These are phyloP conservation scores for Omphalotus olearius DNA, from an alignment of 1,284 basidiomycete species.

Conservation along the genomic window DNA sequence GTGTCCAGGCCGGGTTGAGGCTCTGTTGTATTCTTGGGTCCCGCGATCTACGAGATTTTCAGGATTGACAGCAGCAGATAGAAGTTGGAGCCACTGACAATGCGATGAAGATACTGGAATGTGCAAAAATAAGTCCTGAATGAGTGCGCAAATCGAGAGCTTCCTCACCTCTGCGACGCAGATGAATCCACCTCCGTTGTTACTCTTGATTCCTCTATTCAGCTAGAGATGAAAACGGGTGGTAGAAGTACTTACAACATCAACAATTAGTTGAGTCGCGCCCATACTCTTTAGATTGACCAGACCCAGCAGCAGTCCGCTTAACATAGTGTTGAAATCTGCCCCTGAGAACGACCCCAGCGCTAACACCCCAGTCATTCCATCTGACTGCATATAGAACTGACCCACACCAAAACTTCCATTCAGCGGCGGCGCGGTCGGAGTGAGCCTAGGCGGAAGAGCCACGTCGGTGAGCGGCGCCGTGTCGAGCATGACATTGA, in stretches of 20 bases:
- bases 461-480: conserved; percentile 41
- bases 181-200: conserved; percentile 61
- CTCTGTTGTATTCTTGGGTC: conserved; percentile 45
- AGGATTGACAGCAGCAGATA: neutral
- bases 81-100: conserved; percentile 35
- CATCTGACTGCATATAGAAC: conserved; percentile 51
- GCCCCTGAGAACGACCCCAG: conserved; percentile 54
- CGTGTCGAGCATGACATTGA: conserved; percentile 46
- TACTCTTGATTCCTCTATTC: conserved; percentile 31
- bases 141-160: neutral
- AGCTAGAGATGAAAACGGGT: conserved; percentile 11
- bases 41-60: conserved; percentile 39
- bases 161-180: conserved; percentile 52
- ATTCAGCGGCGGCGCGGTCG: conserved; percentile 31
- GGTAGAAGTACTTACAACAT: conserved; percentile 39
- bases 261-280: conserved; percentile 51
- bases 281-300: conserved; percentile 45
- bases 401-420: conserved; percentile 47
- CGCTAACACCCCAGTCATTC: conserved; percentile 52
- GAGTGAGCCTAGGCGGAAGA: conserved; percentile 44
- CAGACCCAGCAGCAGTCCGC: conserved; percentile 44
- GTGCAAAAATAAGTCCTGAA: neutral
- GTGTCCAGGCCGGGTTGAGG: conserved; percentile 58
- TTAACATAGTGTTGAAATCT: conserved; percentile 36
- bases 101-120: conserved; percentile 54